phyloP scores from a whole-genome alignment of 2,329 filamentous ascomycete species.

The Xylaria sp. region DNA sequence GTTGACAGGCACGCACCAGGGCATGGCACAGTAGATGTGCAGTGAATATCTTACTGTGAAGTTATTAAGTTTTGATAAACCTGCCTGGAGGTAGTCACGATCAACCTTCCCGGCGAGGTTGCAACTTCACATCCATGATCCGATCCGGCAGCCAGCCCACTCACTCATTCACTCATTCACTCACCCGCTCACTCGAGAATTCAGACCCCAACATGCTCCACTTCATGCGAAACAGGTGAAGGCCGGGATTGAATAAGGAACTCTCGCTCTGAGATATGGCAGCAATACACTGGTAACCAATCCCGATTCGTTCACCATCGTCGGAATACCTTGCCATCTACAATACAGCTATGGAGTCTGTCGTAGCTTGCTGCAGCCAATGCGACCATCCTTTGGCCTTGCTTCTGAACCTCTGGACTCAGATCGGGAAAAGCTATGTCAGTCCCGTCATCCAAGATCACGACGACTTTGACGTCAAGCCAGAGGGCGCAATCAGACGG shows the following conservation, averaged over 20 bases:
- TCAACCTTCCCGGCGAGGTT: no score
- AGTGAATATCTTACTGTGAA: no score
- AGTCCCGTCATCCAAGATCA: constrained; percentile 32
- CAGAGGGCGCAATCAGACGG: constrained; percentile 23
- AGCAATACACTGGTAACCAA: background rate
- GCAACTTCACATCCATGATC: no score
- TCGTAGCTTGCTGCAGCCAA: constrained; percentile 29
- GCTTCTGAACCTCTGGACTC: constrained; percentile 37
- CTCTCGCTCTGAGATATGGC: background rate
- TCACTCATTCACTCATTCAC: no score
- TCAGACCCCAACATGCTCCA: background rate
- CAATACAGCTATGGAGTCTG: constrained; percentile 31
- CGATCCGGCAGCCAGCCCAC: no score
- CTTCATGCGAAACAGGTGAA: background rate
- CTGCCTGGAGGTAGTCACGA: no score
- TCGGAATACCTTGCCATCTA: background rate
- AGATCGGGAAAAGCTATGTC: constrained; percentile 38
- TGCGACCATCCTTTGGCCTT: constrained; percentile 33
- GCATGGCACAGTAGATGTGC: no score
- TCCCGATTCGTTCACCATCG: background rate
- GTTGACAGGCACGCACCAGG: no score
- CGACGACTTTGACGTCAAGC: constrained; percentile 21
- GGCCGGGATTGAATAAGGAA: background rate
- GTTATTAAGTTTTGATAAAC: no score
- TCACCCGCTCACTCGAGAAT: no score